Evolutionary conservation across 1,139 yeast genomes (phyloP), one percentile per base, ranked within the genome.

Genomic region (Yamadazyma oceani): DNA sequence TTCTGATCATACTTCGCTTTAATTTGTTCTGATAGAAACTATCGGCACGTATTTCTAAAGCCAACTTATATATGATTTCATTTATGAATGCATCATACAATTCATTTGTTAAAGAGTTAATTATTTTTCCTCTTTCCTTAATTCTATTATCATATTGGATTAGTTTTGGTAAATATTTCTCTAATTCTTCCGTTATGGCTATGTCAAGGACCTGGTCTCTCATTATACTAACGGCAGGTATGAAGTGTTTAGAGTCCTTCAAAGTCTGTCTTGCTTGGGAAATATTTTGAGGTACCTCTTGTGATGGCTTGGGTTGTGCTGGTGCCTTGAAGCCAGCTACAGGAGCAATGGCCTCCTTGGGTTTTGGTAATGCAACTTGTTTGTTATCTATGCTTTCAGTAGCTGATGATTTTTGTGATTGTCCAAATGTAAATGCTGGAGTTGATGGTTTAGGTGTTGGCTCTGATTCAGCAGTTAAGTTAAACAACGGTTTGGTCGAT

Each of bases 81-180:
- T 74, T 68, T 33, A 85, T 49, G 49, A 85, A 82, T 1, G 88
- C 85, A 10, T 60, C 54, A 44, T 68, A 83, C 1, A 85, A 55
- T 29, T 79, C 82, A 2, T 55, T 53, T 1, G 81, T 52, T 12
- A 81, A 58, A 0, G 62, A 45, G 0, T 65, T 54, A 2, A 81
- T 55, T 0, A 72, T 44, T 4, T 47, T 38, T 2, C 45, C 43
- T 31, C 72, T 64, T 40, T 61, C 63, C 22, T 47, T 46, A 16
- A 46, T 47, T 3, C 50, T 41, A 10, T 52, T 46, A 21, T 59
- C 56, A 12, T 47, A 44, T 2, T 51, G 50, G 2, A 64, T 41
- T 2, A 65, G 36, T 23, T 55, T 52, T 7, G 65, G 55, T 11
- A 67, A 39, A n/a, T 64, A 42, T 2, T 48, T 38, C 0, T 38